Evolutionary conservation across 495 filamentous ascomycete genomes (phyloP).

Genomic region (Emericellopsis terricola): DNA sequence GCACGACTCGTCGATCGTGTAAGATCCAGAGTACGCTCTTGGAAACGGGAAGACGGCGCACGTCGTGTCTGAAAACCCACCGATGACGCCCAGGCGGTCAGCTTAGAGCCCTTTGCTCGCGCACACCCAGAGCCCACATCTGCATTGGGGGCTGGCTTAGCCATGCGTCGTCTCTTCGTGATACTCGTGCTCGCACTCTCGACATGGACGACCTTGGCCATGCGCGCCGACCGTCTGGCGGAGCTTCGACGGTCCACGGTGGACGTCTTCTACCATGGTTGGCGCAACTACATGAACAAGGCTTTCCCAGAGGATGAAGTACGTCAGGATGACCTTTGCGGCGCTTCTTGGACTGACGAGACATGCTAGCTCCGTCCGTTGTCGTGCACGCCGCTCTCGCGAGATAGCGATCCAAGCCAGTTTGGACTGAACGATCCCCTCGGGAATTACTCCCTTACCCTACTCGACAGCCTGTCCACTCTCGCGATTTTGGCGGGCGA

Average conservation of each 20-base stretch:
- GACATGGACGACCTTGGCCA: constrained; percentile 20
- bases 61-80: too few species aligned
- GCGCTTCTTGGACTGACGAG: too few species aligned
- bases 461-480: constrained; percentile 87
- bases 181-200: not conserved
- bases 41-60: too few species aligned
- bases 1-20: too few species aligned
- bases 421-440: constrained; percentile 89
- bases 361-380: constrained; percentile 57
- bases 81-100: too few species aligned
- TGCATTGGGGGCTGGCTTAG: too few species aligned
- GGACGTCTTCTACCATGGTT: constrained; percentile 93
- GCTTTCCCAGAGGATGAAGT: constrained; percentile 95
- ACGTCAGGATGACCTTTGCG: constrained; percentile 9
- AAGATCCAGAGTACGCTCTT: too few species aligned
- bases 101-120: too few species aligned
- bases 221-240: constrained; percentile 30
- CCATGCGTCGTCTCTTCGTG: too few species aligned
- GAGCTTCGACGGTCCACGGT: constrained; percentile 55
- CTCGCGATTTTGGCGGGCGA: constrained; percentile 77
- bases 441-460: constrained; percentile 88
- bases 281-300: constrained; percentile 80
- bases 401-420: constrained; percentile 66
- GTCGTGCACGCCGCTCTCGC: constrained; percentile 64
- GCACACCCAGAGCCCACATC: too few species aligned